Percentiles rank a stretch among this genome's conserved stretches.
Evolutionary conservation across 2,329 filamentous ascomycete species (phyloP).

Genomic region (Remersonia thermophila): DNA sequence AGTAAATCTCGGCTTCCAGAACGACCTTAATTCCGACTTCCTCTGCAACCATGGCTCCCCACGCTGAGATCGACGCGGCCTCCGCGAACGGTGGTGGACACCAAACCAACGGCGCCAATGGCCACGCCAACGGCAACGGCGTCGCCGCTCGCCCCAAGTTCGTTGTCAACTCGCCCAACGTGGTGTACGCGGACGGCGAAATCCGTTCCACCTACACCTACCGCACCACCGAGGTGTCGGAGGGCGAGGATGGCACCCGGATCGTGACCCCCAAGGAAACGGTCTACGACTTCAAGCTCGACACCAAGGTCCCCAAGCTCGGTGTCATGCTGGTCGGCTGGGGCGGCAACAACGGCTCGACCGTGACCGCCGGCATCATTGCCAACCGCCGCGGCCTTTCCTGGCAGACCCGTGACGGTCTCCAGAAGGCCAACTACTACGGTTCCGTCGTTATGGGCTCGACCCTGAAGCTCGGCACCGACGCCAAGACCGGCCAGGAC

Average conservation of each 20-base stretch:
- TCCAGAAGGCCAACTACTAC: slow-evolving; percentile 86
- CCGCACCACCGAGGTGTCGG: slow-evolving; percentile 75
- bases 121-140: slow-evolving; percentile 38
- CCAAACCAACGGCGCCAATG: slow-evolving; percentile 19
- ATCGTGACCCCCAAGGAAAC: slow-evolving; percentile 80
- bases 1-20: slow-evolving; percentile 30
- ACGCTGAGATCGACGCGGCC: slow-evolving; percentile 54
- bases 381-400: slow-evolving; percentile 77
- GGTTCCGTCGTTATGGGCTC: slow-evolving; percentile 95
- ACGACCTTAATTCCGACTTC: slow-evolving; percentile 17
- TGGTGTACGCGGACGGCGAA: slow-evolving; percentile 73
- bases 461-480: slow-evolving; percentile 89
- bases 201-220: slow-evolving; percentile 95
- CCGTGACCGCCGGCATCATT: slow-evolving; percentile 91
- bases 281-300: slow-evolving; percentile 93
- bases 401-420: slow-evolving; percentile 91
- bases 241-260: slow-evolving; percentile 58
- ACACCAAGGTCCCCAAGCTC: slow-evolving; percentile 83
- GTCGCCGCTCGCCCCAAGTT: slow-evolving; percentile 53
- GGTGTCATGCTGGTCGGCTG: slow-evolving; percentile 96
- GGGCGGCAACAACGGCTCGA: slow-evolving; percentile 97
- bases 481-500: slow-evolving; percentile 71
- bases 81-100: slow-evolving; percentile 49
- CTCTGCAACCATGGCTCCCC: slow-evolving; percentile 67
- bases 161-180: slow-evolving; percentile 82